Evolutionary conservation across 176 grass and related monocot genomes (phyloP).

Genomic region (Zea luxurians): DNA sequence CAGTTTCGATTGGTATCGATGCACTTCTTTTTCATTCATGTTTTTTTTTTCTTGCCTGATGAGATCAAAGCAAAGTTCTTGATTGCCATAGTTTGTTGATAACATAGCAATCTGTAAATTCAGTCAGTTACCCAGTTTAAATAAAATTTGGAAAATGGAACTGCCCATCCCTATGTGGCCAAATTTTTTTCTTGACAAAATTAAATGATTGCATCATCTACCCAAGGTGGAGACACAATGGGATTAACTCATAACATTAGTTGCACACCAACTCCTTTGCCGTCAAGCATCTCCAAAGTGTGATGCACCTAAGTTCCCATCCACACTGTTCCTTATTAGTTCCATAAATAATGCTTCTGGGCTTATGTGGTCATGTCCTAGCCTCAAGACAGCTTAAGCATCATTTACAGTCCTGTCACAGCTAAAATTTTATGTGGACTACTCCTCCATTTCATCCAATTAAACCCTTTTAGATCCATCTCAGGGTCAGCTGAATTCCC

Average conservation of each 20-base stretch:
- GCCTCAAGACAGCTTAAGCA: neutral
- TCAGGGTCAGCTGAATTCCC: neutral
- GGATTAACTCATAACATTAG: neutral
- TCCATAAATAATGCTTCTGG: neutral
- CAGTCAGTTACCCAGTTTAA: neutral
- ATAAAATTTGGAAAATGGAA: neutral
- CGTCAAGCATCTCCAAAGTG: neutral
- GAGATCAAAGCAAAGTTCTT: neutral
- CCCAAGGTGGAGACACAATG: neutral
- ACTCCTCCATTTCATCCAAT: neutral
- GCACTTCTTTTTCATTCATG: neutral
- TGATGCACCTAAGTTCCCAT: neutral
- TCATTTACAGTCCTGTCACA: neutral
- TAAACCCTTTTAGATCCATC: neutral
- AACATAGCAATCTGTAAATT: constrained; percentile 4
- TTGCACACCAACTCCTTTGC: neutral
- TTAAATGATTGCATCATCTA: neutral
- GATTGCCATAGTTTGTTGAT: neutral
- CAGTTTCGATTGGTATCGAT: neutral
- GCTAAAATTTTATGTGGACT: neutral
- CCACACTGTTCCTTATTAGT: neutral
- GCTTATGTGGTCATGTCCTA: neutral
- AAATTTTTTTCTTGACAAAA: neutral
- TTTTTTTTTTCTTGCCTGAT: constrained; percentile 18
- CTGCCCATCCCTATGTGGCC: neutral